A percentile compares a stretch with the other conserved stretches of the same genome.
phyloP scores from a whole-genome alignment of 495 filamentous ascomycete genomes.

The Pyronema omphalodes region DNA sequence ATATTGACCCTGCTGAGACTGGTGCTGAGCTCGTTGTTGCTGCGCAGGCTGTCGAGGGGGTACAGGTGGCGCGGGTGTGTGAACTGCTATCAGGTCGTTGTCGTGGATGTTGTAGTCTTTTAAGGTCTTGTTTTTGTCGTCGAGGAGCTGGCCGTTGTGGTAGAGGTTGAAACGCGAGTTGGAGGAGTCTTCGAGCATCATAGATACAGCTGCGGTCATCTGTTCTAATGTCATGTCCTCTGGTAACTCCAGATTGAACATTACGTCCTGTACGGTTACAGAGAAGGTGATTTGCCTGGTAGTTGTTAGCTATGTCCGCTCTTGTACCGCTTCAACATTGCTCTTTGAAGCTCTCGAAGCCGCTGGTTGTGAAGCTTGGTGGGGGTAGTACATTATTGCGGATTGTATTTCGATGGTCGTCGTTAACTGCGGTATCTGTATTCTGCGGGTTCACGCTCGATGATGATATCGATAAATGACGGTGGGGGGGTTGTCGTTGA shows the following conservation, averaged over 20 bases:
- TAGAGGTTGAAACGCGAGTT: constrained; percentile 51
- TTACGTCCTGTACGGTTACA: constrained; percentile 37
- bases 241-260: constrained; percentile 49
- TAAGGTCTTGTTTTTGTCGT: constrained; percentile 58
- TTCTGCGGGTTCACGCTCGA: too few relatives aligned
- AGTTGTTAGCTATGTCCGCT: too few relatives aligned
- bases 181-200: constrained; percentile 34
- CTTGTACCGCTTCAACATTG: too few relatives aligned
- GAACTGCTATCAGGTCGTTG: constrained; percentile 81
- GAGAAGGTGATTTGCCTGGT: constrained; percentile 69
- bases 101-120: constrained; percentile 64
- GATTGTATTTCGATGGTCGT: too few relatives aligned
- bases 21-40: constrained; percentile 10
- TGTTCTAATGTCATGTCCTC: constrained; percentile 68
- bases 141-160: constrained; percentile 72
- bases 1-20: constrained; percentile 27
- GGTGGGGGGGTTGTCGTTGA: too few relatives aligned
- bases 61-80: constrained; percentile 33
- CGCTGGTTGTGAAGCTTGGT: too few relatives aligned
- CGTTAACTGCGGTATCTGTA: too few relatives aligned
- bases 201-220: constrained; percentile 65
- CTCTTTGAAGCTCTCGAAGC: too few relatives aligned
- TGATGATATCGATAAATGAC: too few relatives aligned
- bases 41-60: constrained; percentile 28
- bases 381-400: too few relatives aligned